phyloP scores from a whole-genome alignment of 2,329 filamentous ascomycete species.

The Microdochium trichocladiopsis region DNA sequence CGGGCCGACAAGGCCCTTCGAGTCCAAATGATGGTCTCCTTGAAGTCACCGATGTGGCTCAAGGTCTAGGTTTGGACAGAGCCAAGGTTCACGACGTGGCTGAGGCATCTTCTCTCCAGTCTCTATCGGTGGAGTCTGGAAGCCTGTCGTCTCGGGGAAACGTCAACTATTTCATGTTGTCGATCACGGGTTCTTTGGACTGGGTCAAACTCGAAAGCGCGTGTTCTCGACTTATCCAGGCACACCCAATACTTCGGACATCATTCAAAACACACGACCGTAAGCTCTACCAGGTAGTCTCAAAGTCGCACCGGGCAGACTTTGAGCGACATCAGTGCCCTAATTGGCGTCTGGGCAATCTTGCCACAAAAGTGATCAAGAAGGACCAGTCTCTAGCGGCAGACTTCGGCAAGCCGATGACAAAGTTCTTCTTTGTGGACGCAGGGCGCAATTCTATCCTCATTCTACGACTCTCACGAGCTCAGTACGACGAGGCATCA shows the following conservation, averaged over 20 bases:
- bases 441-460: slow-evolving; percentile 38
- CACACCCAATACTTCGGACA: slow-evolving; percentile 47
- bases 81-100: slow-evolving; percentile 38
- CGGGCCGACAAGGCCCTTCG: slow-evolving; percentile 3
- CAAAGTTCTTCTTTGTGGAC: slow-evolving; percentile 43
- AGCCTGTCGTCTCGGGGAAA: slow-evolving; percentile 36
- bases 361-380: slow-evolving; percentile 32
- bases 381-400: slow-evolving; percentile 31
- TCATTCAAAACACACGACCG: slow-evolving; percentile 41
- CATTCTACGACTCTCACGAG: slow-evolving; percentile 37
- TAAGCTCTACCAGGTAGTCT: slow-evolving; percentile 39
- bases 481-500: slow-evolving; percentile 41
- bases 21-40: slow-evolving; percentile 25
- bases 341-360: slow-evolving; percentile 27
- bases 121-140: slow-evolving; percentile 38
- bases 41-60: slow-evolving; percentile 31
- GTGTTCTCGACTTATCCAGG: slow-evolving; percentile 32
- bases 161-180: slow-evolving; percentile 40
- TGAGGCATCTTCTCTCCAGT: slow-evolving; percentile 40
- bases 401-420: slow-evolving; percentile 34
- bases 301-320: slow-evolving; percentile 32
- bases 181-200: slow-evolving; percentile 35
- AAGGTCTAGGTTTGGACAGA: slow-evolving; percentile 33
- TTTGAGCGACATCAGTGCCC: slow-evolving; percentile 36
- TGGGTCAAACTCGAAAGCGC: slow-evolving; percentile 36